phyloP scores from a whole-genome alignment of 2,329 filamentous ascomycete species.

The Leptographium lundbergii region DNA sequence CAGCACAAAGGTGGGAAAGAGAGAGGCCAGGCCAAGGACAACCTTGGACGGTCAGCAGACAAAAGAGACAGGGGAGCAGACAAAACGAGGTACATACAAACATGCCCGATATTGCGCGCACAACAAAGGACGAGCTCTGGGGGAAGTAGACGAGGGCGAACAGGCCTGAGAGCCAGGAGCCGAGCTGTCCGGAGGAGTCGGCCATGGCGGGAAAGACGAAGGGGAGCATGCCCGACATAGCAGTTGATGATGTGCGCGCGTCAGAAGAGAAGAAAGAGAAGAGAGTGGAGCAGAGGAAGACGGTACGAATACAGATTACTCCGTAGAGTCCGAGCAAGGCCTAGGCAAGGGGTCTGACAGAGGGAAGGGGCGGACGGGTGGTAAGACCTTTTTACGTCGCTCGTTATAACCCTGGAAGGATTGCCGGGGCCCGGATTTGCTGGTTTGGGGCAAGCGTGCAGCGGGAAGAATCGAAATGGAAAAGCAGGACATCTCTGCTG shows the following conservation, averaged over 20 bases:
- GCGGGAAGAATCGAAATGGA: neutral
- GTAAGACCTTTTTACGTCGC: neutral
- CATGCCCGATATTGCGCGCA: conserved; percentile 11
- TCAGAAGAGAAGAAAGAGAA: neutral
- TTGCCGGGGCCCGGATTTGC: neutral
- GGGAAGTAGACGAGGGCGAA: conserved; percentile 10
- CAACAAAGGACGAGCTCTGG: conserved; percentile 2
- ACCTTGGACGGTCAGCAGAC: conserved; percentile 18
- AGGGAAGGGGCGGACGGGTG: neutral
- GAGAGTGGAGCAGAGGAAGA: neutral
- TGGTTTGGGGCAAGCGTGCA: neutral
- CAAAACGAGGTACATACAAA: conserved; percentile 7
- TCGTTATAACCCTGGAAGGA: neutral
- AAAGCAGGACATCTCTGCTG: too few species aligned
- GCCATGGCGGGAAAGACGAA: conserved; percentile 3
- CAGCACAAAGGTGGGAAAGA: conserved; percentile 32
- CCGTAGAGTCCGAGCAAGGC: neutral
- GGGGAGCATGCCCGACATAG: neutral
- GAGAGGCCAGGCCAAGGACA: conserved; percentile 31
- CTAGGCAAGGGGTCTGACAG: neutral
- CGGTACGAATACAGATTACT: too few species aligned
- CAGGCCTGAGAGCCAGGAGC: conserved; percentile 6
- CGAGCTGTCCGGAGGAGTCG: conserved; percentile 3
- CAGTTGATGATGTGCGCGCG: neutral
- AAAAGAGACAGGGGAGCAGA: neutral